Percentiles rank a stretch among this genome's conserved stretches.
Evolutionary conservation across 2,329 filamentous ascomycete species (phyloP).

Genomic region (Scytalidium lignicola): DNA sequence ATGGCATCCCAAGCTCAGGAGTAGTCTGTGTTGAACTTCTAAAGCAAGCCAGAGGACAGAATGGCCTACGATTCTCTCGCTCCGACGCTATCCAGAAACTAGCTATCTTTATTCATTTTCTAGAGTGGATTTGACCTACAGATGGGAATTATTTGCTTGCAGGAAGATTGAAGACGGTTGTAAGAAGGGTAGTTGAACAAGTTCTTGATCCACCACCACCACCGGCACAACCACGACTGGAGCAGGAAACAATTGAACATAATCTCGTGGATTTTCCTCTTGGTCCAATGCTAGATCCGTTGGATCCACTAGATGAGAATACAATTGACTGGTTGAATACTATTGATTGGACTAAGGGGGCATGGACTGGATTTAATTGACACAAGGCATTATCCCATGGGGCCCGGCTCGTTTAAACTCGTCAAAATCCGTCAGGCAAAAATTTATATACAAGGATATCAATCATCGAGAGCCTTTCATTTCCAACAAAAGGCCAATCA

Average conservation of each 20-base stretch:
- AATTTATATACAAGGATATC: no score
- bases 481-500: no score
- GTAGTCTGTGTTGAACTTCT: conserved; percentile 25
- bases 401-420: no score
- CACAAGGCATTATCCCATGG: no score
- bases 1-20: conserved; percentile 22
- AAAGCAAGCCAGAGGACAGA: conserved; percentile 10
- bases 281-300: neutral
- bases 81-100: conserved; percentile 24
- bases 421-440: no score
- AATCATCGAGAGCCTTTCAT: no score
- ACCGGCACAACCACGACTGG: neutral
- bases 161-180: conserved; percentile 17
- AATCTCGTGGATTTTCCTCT: conserved; percentile 13
- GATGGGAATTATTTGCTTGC: conserved; percentile 24
- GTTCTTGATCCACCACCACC: conserved; percentile 12
- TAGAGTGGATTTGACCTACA: conserved; percentile 26
- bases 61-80: conserved; percentile 14
- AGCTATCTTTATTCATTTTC: conserved; percentile 24
- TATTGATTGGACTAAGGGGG: conserved; percentile 25
- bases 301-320: conserved; percentile 8
- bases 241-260: neutral
- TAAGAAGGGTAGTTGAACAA: conserved; percentile 19
- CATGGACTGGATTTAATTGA: conserved; percentile 18
- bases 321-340: conserved; percentile 24